Evolutionary conservation across 371 early-diverging fungal genomes (phyloP).

Genomic region (Entomophthora muscae): DNA sequence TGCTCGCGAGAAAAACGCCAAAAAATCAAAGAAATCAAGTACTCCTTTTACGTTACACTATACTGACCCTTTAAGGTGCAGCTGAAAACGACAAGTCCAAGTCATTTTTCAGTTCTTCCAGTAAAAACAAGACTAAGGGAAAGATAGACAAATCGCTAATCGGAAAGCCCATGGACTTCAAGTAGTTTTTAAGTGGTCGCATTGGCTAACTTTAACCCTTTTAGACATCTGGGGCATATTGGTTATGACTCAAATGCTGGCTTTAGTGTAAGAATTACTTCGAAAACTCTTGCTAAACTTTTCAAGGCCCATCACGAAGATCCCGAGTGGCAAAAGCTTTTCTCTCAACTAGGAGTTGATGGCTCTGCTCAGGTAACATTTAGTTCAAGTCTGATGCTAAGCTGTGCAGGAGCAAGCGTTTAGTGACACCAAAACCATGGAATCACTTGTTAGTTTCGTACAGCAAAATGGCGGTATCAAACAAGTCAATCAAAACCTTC

Average conservation of each 20-base stretch:
- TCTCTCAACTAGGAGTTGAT: conserved; percentile 48
- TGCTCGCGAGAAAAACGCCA: conserved; percentile 21
- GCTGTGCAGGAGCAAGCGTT: conserved; percentile 28
- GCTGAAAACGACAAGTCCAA: conserved; percentile 13
- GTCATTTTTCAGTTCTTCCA: conserved; percentile 16
- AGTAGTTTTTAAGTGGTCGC: conserved; percentile 25
- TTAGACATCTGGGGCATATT: conserved; percentile 54
- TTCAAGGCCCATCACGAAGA: conserved; percentile 49
- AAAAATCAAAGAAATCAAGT: conserved; percentile 5
- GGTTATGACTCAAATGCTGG: conserved; percentile 63
- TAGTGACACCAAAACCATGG: conserved; percentile 25
- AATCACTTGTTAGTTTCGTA: conserved; percentile 15
- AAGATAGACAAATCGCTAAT: conserved; percentile 57
- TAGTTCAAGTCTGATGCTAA: too few species aligned
- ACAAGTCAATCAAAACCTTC: conserved; percentile 22
- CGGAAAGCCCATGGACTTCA: conserved; percentile 52
- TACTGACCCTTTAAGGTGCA: conserved; percentile 7
- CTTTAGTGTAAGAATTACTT: conserved; percentile 31
- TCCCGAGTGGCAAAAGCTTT: conserved; percentile 54
- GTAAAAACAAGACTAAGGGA: conserved; percentile 21
- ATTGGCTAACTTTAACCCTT: too few species aligned
- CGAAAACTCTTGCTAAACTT: conserved; percentile 5
- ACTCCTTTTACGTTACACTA: conserved; percentile 9
- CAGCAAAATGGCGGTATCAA: conserved; percentile 3
- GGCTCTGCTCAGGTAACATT: conserved; percentile 54